Evolutionary conservation across 768 basidiomycete genomes (phyloP), one percentile per base, ranked within the genome.

Genomic region (Thelephora aurantiotincta): DNA sequence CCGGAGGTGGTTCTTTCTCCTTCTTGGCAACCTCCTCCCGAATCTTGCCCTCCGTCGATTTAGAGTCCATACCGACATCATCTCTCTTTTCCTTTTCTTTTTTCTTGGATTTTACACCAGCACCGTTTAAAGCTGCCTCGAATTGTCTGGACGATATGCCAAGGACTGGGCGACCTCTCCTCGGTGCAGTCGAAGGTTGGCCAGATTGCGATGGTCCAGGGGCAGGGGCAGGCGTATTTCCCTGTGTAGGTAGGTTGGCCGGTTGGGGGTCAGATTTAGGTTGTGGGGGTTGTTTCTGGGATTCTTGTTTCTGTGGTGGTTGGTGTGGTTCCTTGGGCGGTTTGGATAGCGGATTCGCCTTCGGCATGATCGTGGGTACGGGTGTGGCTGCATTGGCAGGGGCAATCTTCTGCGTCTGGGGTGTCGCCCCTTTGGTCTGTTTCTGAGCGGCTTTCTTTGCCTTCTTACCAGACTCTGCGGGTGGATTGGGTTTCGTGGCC

Each of bases 81-180:
- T 49, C 54, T 11, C 59, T 57, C 35, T 56, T 60, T 6, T 61
- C 61, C 51, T 56, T 65, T 54, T 67, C 68, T 7, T 60, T 62
- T 34, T 64, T 58, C 20, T 69, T 64, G 6, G 58, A 34, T 33
- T 57, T 52, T 3, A 77, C 75, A 5, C 77, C 78, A 0, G 77
- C 75, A 0, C 80, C 77, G 48, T 62, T 83, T 23, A 87, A 61
- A 6, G 84, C 84, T 6, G 77, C 82, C 54, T 84, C 82, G 46
- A 87, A 80, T 12, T 84, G 80, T 11, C 82, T 69, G 2, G 75
- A 77, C 0, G 70, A 78, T 6, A 81, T 57, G 0, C 81, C 80
- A 30, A 85, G 62, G 9, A 80, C 67, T 1, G 80, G 80, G 5
- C 82, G 73, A 4, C 60, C 52, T 30, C 76, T 69, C 19, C 74